Conservation (phyloP, 441 rosid genomes). For the Gossypium schwendimanii region DNA sequence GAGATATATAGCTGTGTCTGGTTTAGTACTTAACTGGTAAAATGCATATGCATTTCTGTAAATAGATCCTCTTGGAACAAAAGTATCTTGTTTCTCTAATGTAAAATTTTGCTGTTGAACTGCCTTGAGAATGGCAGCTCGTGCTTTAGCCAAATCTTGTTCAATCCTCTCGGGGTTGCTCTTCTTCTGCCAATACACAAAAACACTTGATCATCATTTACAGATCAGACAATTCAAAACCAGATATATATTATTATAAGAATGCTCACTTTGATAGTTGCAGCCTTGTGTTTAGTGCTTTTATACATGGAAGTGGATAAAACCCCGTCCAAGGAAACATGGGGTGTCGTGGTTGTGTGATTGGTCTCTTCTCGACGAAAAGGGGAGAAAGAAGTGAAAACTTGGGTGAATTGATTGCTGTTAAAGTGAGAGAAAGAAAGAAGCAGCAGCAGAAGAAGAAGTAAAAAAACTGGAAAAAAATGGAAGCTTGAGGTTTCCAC, state of each 20-base stretch:
- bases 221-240: too few species aligned
- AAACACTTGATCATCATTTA: too few species aligned
- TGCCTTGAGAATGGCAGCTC: slow-evolving; percentile 53
- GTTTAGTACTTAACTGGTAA: slow-evolving; percentile 45
- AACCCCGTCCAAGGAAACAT: background rate
- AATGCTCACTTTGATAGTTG: slow-evolving; percentile 3
- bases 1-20: background rate
- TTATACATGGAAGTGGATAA: slow-evolving; percentile 4
- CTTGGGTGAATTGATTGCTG: background rate
- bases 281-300: background rate
- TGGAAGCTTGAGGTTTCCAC: slow-evolving; percentile 4
- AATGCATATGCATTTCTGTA: slow-evolving; percentile 54
- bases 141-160: slow-evolving; percentile 39
- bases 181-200: slow-evolving; percentile 18
- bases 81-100: slow-evolving; percentile 20
- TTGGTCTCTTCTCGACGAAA: background rate
- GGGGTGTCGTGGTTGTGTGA: background rate
- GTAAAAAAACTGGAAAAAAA: slow-evolving; percentile 8
- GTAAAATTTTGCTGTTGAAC: slow-evolving; percentile 25
- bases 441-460: slow-evolving; percentile 12
- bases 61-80: slow-evolving; percentile 36
- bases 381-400: slow-evolving; percentile 8
- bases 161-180: slow-evolving; percentile 34
- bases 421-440: background rate
- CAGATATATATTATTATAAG: background rate